phyloP scores from a whole-genome alignment of 2,329 filamentous ascomycete genomes.

The Capronia coronata region DNA sequence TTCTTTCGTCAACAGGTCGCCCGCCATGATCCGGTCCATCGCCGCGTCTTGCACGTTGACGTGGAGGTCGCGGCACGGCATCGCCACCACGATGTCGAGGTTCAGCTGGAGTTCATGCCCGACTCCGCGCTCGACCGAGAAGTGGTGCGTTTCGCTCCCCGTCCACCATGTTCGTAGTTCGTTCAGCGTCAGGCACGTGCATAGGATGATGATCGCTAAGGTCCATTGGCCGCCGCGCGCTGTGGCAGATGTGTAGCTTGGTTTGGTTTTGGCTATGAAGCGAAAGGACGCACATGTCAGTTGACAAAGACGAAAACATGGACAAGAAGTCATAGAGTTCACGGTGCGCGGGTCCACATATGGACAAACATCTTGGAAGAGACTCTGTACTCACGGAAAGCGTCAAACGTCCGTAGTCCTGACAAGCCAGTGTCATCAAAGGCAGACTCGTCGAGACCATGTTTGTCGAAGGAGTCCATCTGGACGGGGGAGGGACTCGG shows the following conservation, averaged over 20 bases:
- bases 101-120: conserved; percentile 88
- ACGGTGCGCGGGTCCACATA: too few species aligned
- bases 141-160: conserved; percentile 79
- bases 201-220: conserved; percentile 68
- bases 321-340: too few species aligned
- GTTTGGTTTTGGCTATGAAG: conserved; percentile 81
- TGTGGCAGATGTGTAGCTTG: conserved; percentile 80
- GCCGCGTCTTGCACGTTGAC: conserved; percentile 95
- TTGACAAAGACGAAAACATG: too few species aligned
- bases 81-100: conserved; percentile 82
- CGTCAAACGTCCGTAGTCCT: conserved; percentile 79
- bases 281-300: background rate
- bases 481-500: conserved; percentile 7
- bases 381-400: conserved; percentile 75
- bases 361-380: too few species aligned
- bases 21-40: conserved; percentile 84
- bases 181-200: conserved; percentile 65
- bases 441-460: conserved; percentile 66
- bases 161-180: conserved; percentile 79
- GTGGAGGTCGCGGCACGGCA: conserved; percentile 83
- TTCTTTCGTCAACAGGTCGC: conserved; percentile 64
- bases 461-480: conserved; percentile 38
- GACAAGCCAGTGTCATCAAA: conserved; percentile 65
- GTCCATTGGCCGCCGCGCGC: conserved; percentile 91
- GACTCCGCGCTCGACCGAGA: conserved; percentile 87